phyloP scores from a whole-genome alignment of 164 flowering plant species.

The Macadamia tetraphylla region DNA sequence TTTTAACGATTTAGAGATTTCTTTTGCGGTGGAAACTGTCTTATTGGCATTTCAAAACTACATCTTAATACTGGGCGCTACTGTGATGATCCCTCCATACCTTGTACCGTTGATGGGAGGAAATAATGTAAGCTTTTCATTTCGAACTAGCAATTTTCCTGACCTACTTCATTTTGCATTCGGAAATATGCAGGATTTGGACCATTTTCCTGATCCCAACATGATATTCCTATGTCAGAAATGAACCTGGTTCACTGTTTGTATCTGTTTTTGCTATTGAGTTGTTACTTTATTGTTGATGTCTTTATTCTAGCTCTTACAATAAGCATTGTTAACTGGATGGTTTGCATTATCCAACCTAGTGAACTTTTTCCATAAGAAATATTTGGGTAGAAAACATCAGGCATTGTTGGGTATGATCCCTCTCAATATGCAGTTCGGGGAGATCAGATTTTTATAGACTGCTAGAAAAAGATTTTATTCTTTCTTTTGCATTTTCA shows the following conservation, averaged over 20 bases:
- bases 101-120: constrained; percentile 96
- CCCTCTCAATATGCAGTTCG: neutral
- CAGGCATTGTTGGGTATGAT: neutral
- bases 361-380: neutral
- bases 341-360: neutral
- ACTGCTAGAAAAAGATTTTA: neutral
- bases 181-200: neutral
- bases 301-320: too few relatives aligned
- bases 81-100: constrained; percentile 73
- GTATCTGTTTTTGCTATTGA: neutral
- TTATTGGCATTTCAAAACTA: constrained; percentile 91
- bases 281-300: neutral
- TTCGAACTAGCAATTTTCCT: too few relatives aligned
- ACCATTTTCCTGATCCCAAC: neutral
- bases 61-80: constrained; percentile 86
- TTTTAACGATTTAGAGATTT: constrained; percentile 7
- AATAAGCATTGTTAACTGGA: too few relatives aligned
- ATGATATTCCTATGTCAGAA: neutral
- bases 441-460: neutral
- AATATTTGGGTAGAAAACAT: neutral
- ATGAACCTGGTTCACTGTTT: neutral
- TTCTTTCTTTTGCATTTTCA: neutral
- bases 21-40: constrained; percentile 80
- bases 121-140: constrained; percentile 54
- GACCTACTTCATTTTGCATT: neutral